These are phyloP conservation scores for Breviolum minutum DNA, from an alignment of 73 alveolate species.

Conservation along the genomic window DNA sequence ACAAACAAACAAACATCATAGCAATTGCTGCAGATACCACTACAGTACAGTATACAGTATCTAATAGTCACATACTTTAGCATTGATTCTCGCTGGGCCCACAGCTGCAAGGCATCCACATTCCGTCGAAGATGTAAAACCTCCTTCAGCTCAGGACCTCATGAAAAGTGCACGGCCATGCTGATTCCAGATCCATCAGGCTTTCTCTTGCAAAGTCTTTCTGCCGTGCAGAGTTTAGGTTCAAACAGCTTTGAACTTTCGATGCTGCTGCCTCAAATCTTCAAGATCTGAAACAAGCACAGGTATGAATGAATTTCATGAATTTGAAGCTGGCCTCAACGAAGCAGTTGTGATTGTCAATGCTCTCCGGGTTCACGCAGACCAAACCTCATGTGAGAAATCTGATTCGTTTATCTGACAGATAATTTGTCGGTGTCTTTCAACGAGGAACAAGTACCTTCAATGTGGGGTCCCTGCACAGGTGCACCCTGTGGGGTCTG, in stretches of 20 bases:
- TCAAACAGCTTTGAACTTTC: constrained; percentile 19
- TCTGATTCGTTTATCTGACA: not conserved
- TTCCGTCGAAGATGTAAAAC: constrained; percentile 51
- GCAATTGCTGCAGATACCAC: not conserved
- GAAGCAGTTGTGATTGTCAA: constrained; percentile 89
- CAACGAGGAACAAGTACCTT: no score
- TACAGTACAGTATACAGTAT: no score
- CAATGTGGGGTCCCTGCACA: not conserved
- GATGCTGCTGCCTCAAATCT: constrained; percentile 26
- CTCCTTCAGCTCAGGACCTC: constrained; percentile 71
- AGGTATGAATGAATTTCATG: not conserved
- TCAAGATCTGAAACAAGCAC: not conserved
- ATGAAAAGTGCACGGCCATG: not conserved
- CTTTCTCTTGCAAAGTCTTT: no score
- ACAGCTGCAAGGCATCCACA: constrained; percentile 71
- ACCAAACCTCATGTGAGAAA: constrained; percentile 47
- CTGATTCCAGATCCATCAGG: not conserved
- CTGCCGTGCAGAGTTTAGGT: not conserved
- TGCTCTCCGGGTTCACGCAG: constrained; percentile 74
- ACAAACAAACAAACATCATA: not conserved
- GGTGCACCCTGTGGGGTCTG: not conserved
- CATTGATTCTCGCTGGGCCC: not conserved
- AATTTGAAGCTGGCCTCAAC: constrained; percentile 8
- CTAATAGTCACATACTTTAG: no score
- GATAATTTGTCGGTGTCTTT: no score